Evolutionary conservation across 495 filamentous ascomycete species (phyloP).

Genomic region (Jackrogersella minutella): DNA sequence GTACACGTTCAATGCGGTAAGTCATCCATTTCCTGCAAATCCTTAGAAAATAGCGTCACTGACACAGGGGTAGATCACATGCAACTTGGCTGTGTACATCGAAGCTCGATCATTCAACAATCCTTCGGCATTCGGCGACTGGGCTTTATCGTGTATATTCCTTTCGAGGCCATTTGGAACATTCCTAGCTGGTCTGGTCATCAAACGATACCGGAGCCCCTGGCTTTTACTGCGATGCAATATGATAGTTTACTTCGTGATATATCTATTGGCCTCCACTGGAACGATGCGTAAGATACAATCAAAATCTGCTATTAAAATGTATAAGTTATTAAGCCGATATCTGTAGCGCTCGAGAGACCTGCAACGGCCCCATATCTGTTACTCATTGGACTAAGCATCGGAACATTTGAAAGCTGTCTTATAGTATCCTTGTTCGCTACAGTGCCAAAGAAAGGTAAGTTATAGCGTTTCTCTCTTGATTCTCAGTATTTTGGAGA

Average conservation of each 20-base stretch:
- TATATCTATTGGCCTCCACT: neutral
- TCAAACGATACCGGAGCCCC: neutral
- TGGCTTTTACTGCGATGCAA: constrained; percentile 1
- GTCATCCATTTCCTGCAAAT: neutral
- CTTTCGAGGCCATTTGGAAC: constrained; percentile 3
- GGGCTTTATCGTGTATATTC: neutral
- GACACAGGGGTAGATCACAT: neutral
- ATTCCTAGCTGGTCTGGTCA: neutral
- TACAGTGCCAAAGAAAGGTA: neutral
- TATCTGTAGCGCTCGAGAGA: neutral
- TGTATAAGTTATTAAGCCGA: neutral
- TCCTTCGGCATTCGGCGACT: neutral
- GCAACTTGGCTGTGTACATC: constrained; percentile 7
- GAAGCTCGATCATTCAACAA: constrained; percentile 5
- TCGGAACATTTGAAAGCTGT: neutral
- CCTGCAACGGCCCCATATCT: neutral
- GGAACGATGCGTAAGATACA: neutral
- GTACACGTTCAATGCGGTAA: neutral
- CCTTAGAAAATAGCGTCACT: neutral
- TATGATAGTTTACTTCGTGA: neutral
- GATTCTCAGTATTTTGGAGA: neutral
- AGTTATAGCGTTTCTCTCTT: neutral
- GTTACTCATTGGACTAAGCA: neutral
- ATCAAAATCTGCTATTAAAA: neutral
- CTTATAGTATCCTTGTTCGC: constrained; percentile 3